Evolutionary conservation across 2,329 filamentous ascomycete genomes (phyloP), one percentile per base, ranked within the genome.

Genomic region (Aspergillus fumigatiaffinis): DNA sequence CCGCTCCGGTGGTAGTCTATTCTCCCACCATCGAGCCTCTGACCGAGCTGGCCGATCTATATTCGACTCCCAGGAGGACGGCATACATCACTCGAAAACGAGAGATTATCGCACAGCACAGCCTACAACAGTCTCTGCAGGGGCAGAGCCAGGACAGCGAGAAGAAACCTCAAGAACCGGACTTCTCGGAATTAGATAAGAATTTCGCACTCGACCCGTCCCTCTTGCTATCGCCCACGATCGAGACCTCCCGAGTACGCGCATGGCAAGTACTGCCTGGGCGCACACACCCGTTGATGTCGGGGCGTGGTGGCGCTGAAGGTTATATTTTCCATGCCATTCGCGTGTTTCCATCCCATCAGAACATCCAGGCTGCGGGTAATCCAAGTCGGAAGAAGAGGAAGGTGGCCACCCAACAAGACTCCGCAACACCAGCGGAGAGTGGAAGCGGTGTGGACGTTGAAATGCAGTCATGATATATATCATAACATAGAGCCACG

Each of bases 261-360:
- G 81, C 85, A 53, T 97, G 91, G 90, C 94, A 99, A 78, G 92
- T 97, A 1, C 74, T 99, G 50, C 94, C 94, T 0, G 90, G 91
- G 0, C 80, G 94, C 54, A 97, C 94, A 53, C 94, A 99, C 77
- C 94, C 94, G 6, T 75, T 95, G 55, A 99, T 99, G 94, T 96
- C 90, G 58, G 87, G 87, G 41, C 83, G 84, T 44, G 94, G 94
- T 21, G 93, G 93, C 0, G 86, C 91, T 0, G 93, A 97, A 69
- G 94, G 94, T 0, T 99, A 91, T 72, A 72, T 99, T 3, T 92
- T 97, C 64, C 93, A 91, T 28, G 93, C 84, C 0, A 90, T 89
- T 71, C 84, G 87, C 64, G 91, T 94, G 1, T 77, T 93, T 49
- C 94, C 94, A 0, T 86, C 89, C 0, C 84, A 90, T 66, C 91